Conservation (phyloP, 1,139 yeast species). For the Candida dubliniensis region DNA sequence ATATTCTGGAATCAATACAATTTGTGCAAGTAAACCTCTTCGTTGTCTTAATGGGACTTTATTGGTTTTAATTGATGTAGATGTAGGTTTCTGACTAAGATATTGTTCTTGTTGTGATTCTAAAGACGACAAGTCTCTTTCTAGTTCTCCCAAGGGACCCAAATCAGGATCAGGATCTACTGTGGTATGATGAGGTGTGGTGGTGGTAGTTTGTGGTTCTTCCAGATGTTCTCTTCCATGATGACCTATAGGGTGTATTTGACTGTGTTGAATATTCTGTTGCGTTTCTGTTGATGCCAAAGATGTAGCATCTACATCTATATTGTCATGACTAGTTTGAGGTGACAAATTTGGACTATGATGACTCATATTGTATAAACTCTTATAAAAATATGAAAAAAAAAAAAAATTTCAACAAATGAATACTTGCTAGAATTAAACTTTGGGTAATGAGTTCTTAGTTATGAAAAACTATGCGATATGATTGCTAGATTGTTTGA, state of each 20-base stretch:
- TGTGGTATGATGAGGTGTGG: too few species aligned
- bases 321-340: not conserved
- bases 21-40: constrained; percentile 54
- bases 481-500: too few species aligned
- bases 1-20: constrained; percentile 68
- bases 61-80: constrained; percentile 17
- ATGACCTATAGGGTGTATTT: constrained; percentile 8
- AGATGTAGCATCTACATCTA: constrained; percentile 6
- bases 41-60: constrained; percentile 44
- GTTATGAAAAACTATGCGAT: too few species aligned
- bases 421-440: too few species aligned
- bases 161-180: constrained; percentile 7
- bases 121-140: constrained; percentile 9
- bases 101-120: constrained; percentile 5
- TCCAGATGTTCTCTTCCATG: not conserved
- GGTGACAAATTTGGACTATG: not conserved
- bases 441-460: too few species aligned
- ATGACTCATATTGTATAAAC: not conserved
- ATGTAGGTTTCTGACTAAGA: constrained; percentile 2
- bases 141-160: constrained; percentile 11
- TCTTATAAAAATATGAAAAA: not conserved
- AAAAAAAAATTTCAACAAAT: too few species aligned
- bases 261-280: constrained; percentile 5
- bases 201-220: not conserved
- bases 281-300: constrained; percentile 9